Evolutionary conservation across 176 grass and related monocot species (phyloP).

Genomic region (Poa pratensis): DNA sequence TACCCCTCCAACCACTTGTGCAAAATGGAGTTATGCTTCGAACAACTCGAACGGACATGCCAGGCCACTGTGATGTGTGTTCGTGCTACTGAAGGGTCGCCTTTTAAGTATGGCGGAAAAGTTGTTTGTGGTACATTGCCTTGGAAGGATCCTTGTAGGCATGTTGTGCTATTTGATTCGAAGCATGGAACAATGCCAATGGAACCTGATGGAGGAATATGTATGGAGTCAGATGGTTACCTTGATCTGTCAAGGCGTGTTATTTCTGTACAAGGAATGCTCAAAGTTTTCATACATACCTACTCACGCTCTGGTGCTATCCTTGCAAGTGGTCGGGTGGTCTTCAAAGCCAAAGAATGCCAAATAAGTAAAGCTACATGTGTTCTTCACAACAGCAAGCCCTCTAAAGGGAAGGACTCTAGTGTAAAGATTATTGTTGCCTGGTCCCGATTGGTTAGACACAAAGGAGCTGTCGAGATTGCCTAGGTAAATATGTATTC

Average conservation of each 20-base stretch:
- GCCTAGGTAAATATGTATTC: background rate
- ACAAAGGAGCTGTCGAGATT: background rate
- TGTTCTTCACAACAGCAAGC: background rate
- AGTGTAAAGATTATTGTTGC: conserved; percentile 19
- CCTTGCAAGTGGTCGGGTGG: background rate
- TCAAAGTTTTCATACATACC: conserved; percentile 8
- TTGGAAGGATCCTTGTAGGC: background rate
- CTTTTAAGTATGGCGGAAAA: background rate
- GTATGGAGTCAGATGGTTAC: background rate
- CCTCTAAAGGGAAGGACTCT: background rate
- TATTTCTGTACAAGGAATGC: conserved; percentile 10
- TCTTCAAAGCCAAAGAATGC: conserved; percentile 19
- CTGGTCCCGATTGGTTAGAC: conserved; percentile 9
- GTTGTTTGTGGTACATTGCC: background rate
- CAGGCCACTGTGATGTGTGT: background rate
- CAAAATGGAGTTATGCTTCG: background rate
- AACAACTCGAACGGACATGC: background rate
- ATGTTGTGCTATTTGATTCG: background rate
- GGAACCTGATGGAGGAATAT: background rate
- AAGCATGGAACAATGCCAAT: background rate
- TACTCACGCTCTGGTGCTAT: conserved; percentile 13
- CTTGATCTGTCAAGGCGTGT: background rate
- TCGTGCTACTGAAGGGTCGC: background rate
- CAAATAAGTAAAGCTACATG: conserved; percentile 2
- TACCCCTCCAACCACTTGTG: background rate